Evolutionary conservation across 2,329 filamentous ascomycete species (phyloP), one percentile per base, ranked within the genome.

Genomic region (Moelleriella libera): DNA sequence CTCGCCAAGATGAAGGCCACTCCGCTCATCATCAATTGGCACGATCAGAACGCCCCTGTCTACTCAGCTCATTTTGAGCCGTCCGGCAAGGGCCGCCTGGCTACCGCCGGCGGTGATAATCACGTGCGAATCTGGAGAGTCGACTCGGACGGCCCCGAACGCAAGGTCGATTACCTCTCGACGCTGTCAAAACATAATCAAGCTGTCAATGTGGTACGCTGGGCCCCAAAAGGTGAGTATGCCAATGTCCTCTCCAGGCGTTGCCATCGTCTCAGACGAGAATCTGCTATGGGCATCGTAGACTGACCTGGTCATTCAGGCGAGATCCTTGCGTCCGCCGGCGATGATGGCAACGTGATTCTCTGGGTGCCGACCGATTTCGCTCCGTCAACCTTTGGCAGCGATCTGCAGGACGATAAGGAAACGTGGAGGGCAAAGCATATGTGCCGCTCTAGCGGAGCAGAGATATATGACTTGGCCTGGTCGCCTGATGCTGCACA

Each of bases 21-120:
- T 61, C 90, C 92, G 58, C 77, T 98, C 57, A 90, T 97, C 63
- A 90, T 98, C 69, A 88, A 94, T 73, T 98, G 92, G 92, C 94
- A 98, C 68, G 87, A 96, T 66, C 87, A 95, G 62, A 95, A 94
- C 69, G 82, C 87, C 58, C 92, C 92, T 50, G 89, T 98, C 63
- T 98, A 97, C 70, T 96, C 90, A 42, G 88, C 88, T 57, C 90
- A 97, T 66, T 98, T 97, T 63, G 90, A 98, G 63, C 87, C 87
- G 44, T 77, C 87, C 61, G 88, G 88, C 53, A 96, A 92, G 65
- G 88, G 88, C 47, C 82, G 92, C 59, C 71, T 98, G 53, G 92
- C 92, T 49, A 98, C 92, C 8, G 90, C 84, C 52, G 92, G 90
- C 59, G 92, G 92, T 63, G 92, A 98, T 68, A 94, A 94, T 65